phyloP scores from a whole-genome alignment of 202 grass and related monocot species.

The Dendrocalamus latiflorus region DNA sequence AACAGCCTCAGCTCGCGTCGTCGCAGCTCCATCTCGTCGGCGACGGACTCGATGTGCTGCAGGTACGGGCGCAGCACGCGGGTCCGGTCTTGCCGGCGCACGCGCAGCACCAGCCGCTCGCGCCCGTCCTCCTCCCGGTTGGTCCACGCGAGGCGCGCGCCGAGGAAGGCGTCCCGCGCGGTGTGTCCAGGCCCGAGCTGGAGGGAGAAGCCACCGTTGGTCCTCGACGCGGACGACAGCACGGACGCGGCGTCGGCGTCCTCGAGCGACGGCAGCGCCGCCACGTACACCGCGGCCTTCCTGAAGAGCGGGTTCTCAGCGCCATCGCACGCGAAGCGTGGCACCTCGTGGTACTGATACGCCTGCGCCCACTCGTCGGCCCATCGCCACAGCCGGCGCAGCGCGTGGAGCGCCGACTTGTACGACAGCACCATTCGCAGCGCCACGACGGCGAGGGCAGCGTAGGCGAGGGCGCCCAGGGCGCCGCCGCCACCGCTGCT shows the following conservation, averaged over 20 bases:
- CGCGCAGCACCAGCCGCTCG: conserved; percentile 48
- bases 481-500: not conserved
- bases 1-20: conserved; percentile 53
- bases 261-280: conserved; percentile 61
- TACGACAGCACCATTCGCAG: conserved; percentile 55
- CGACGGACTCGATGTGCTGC: conserved; percentile 76
- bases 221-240: conserved; percentile 33
- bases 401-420: conserved; percentile 37
- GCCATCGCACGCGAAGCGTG: conserved; percentile 28
- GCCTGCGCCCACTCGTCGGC: conserved; percentile 48
- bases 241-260: conserved; percentile 43
- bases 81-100: conserved; percentile 67
- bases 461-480: not conserved
- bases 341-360: conserved; percentile 63
- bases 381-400: conserved; percentile 50
- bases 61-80: conserved; percentile 80
- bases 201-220: conserved; percentile 41
- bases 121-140: not conserved
- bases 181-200: conserved; percentile 48
- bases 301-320: conserved; percentile 61
- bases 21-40: conserved; percentile 62
- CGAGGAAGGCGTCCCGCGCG: conserved; percentile 53
- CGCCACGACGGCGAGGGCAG: conserved; percentile 15
- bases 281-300: conserved; percentile 51
- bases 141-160: conserved; percentile 63